Evolutionary conservation across 805 yeast species (phyloP).

Genomic region (Jamesozyma piceae): DNA sequence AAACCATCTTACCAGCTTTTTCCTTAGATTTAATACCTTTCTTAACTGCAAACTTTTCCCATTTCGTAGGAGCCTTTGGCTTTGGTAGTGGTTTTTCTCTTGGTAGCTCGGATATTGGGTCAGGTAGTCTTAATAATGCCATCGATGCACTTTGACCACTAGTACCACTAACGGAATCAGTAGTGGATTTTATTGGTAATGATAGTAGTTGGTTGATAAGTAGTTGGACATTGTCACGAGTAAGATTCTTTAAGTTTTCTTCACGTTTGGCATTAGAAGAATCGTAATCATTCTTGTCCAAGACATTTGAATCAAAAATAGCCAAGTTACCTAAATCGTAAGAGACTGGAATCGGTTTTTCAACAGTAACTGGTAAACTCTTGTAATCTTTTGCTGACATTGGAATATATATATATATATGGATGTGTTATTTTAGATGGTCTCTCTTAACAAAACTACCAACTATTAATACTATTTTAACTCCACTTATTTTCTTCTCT

Average conservation of each 20-base stretch:
- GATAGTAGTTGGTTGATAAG: constrained; percentile 84
- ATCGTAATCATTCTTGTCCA: constrained; percentile 52
- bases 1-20: constrained; percentile 80
- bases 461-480: neutral
- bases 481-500: neutral
- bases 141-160: constrained; percentile 60
- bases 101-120: constrained; percentile 71
- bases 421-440: neutral
- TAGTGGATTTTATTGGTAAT: constrained; percentile 79
- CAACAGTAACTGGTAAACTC: constrained; percentile 66
- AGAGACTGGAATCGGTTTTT: constrained; percentile 79
- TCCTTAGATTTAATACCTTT: constrained; percentile 90
- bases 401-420: neutral
- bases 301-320: constrained; percentile 80
- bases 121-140: constrained; percentile 79
- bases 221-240: constrained; percentile 90
- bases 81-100: constrained; percentile 95
- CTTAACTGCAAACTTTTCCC: constrained; percentile 94
- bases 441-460: neutral
- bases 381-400: constrained; percentile 23
- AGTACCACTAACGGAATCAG: constrained; percentile 50
- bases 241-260: constrained; percentile 47
- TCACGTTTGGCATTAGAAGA: constrained; percentile 50
- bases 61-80: constrained; percentile 82
- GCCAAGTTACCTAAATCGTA: constrained; percentile 88